Conservation (phyloP, 202 grass and related monocot species). For the Setaria italica region DNA sequence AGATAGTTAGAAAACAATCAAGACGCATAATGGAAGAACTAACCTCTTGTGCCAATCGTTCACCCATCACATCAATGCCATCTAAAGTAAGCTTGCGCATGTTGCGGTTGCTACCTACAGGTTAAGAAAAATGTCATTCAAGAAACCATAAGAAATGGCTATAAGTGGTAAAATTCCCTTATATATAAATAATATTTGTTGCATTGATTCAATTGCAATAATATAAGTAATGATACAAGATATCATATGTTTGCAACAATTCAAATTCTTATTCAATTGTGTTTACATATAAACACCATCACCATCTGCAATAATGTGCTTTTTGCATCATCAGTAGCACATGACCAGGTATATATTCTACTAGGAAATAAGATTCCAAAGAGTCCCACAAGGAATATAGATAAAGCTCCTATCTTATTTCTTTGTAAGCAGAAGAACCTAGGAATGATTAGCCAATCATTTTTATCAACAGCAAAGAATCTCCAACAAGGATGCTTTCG, state of each 20-base stretch:
- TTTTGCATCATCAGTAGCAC: conserved; percentile 36
- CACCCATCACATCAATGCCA: conserved; percentile 99
- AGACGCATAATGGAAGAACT: conserved; percentile 32
- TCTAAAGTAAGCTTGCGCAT: conserved; percentile 90
- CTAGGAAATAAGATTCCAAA: conserved; percentile 21
- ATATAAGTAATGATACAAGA: background rate
- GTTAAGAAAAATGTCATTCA: conserved; percentile 35
- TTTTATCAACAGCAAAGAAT: conserved; percentile 7
- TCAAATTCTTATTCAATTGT: background rate
- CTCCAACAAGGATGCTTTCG: background rate
- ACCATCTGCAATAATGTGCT: background rate
- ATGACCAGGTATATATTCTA: conserved; percentile 29
- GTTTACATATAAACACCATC: conserved; percentile 3
- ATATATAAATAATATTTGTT: background rate
- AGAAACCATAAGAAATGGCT: conserved; percentile 27
- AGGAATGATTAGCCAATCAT: conserved; percentile 27
- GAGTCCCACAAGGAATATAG: background rate
- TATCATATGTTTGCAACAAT: conserved; percentile 10
- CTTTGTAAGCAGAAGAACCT: background rate
- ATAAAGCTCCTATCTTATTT: background rate
- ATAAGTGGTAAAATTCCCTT: conserved; percentile 3
- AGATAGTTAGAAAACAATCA: conserved; percentile 27
- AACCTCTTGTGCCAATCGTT: conserved; percentile 93
- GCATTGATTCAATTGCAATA: background rate
- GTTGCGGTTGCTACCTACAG: conserved; percentile 84